A percentile compares a stretch with the other conserved stretches of the same genome.
Evolutionary conservation across 805 yeast genomes (phyloP).

Genomic region (Yamadazyma sp.): DNA sequence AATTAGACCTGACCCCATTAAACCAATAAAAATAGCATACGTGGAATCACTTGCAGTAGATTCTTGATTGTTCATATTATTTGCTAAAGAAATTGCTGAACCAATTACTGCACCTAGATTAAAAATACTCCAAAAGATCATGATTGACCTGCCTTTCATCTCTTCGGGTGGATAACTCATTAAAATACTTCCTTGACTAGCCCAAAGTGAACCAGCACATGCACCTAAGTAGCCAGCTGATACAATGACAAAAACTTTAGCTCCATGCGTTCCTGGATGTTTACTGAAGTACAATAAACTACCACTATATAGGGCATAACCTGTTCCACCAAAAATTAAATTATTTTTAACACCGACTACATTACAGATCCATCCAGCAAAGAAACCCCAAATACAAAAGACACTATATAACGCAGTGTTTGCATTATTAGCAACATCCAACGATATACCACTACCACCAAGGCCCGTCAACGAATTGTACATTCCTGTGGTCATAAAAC

Average conservation of each 20-base stretch:
- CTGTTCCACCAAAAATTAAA: conserved; percentile 51
- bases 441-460: conserved; percentile 43
- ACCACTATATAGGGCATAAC: conserved; percentile 53
- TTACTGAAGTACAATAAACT: conserved; percentile 32
- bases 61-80: conserved; percentile 40
- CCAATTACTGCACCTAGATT: conserved; percentile 62
- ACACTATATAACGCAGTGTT: conserved; percentile 51
- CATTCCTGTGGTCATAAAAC: conserved; percentile 51
- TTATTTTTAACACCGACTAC: conserved; percentile 43
- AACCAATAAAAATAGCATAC: conserved; percentile 50
- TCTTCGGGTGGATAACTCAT: conserved; percentile 55
- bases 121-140: conserved; percentile 61
- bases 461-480: conserved; percentile 49
- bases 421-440: conserved; percentile 45
- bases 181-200: conserved; percentile 55
- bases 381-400: conserved; percentile 54
- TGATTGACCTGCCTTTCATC: conserved; percentile 49
- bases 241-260: conserved; percentile 50
- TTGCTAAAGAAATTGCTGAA: conserved; percentile 51
- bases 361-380: conserved; percentile 55
- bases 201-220: conserved; percentile 55
- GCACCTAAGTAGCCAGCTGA: conserved; percentile 56
- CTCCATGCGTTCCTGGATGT: conserved; percentile 30
- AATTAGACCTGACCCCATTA: conserved; percentile 46
- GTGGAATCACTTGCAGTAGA: conserved; percentile 47